Percentiles rank a stretch among this genome's conserved stretches.
These are phyloP conservation scores for Alternaria sp. DNA, from an alignment of 2,329 filamentous ascomycete species.

Conservation along the genomic window DNA sequence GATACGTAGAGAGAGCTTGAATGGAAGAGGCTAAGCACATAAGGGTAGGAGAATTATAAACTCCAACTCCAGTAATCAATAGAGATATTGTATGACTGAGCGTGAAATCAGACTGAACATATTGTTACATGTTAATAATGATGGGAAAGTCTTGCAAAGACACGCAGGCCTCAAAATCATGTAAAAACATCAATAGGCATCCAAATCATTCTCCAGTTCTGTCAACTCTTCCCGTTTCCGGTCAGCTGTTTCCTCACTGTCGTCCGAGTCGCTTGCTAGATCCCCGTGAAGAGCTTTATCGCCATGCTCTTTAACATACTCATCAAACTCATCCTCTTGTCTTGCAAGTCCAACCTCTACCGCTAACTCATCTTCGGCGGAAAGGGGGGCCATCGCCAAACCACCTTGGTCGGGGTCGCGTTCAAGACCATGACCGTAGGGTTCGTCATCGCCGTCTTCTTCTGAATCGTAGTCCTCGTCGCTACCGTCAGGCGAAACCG, in stretches of 20 bases:
- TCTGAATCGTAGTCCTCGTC: background rate
- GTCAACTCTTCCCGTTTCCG: background rate
- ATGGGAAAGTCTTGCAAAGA: background rate
- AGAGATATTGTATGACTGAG: too few relatives aligned
- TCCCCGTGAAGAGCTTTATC: too few relatives aligned
- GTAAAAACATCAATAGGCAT: accelerated
- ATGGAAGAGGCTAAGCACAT: background rate
- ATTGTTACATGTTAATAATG: accelerated
- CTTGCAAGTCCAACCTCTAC: too few relatives aligned
- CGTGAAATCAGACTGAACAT: background rate
- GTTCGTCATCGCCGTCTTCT: background rate
- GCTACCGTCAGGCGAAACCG: background rate
- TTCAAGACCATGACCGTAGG: background rate
- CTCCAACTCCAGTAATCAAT: too few relatives aligned
- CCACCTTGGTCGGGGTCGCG: background rate
- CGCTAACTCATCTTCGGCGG: too few relatives aligned
- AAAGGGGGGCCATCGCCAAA: background rate
- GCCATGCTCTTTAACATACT: too few relatives aligned
- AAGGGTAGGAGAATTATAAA: too few relatives aligned
- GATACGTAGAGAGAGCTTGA: background rate
- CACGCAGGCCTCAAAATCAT: background rate
- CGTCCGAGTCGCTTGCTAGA: background rate
- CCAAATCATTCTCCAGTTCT: background rate
- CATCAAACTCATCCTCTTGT: background rate
- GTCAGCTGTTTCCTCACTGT: background rate